Base-by-base conservation (phyloP, 2,329 filamentous ascomycete genomes). In the Xylaria sp. region DNA sequence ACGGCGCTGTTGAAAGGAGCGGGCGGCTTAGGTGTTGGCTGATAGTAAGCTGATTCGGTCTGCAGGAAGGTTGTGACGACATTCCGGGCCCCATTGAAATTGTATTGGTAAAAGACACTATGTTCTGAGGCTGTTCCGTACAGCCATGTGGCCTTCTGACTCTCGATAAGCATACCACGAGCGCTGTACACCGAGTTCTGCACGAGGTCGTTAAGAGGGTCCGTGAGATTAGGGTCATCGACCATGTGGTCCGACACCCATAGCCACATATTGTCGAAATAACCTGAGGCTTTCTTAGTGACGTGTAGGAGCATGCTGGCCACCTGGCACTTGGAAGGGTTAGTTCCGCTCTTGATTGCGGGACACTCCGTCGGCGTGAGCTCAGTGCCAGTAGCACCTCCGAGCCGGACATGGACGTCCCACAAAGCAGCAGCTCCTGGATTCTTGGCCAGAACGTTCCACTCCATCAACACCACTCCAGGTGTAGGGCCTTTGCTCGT, bases 321-420 rank as follows among this genome's bases (percentile, higher is more conserved):
- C 5, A 79, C 82, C 50, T 84, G 78, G 66, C 83, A 84, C 62
- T 78, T 75, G 0, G 72, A 65, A 69, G 75, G 63, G 18, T 63
- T 55, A 1, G 60, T 60, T 16, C 63, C 64, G 60, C 21, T 67
- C 23, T 2, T 37, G 60, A 82, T 69, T 77, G 90, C 90, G 68
- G 84, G 79, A 79, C 90, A 92, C 60, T 83, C 86, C 74, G 86
- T 83, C 61, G 88, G 86, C 77, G 92, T 89, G 8, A 93, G 85
- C 48, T 90, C 82, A 18, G 91, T 92, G 42, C 92, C 92, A 1
- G 89, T 87, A 60, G 88, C 89, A 2, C 92, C 92, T 71, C 91
- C 92, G 60, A 94, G 86, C 71, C 92, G 90, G 76, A 92, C 88
- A 79, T 95, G 92, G 12, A 91, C 87, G 76, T 94, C 92, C 92